Conservation (phyloP, 148 eudicot species). For the Heliosperma pusillum region DNA sequence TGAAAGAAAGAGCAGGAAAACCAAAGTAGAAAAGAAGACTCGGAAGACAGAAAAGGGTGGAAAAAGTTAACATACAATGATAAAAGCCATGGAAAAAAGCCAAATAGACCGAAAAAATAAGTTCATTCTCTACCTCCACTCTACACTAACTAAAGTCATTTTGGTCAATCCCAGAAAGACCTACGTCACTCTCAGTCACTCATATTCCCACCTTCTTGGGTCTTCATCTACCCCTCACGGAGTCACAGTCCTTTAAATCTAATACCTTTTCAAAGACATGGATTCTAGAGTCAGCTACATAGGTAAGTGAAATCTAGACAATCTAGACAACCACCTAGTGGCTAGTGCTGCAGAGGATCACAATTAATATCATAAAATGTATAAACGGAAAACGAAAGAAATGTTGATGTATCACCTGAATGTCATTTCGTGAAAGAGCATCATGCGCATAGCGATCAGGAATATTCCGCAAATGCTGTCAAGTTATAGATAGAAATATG, state of each 20-base stretch:
- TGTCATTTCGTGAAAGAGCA: conserved; percentile 62
- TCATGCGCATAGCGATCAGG: conserved; percentile 72
- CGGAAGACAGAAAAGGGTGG: background rate
- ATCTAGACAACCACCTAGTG: background rate
- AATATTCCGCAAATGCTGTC: conserved; percentile 60
- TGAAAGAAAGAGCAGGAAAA: background rate
- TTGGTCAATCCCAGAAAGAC: conserved; percentile 1
- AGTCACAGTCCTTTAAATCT: background rate
- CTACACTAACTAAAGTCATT: conserved; percentile 1
- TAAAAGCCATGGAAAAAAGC: background rate
- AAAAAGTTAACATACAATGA: background rate
- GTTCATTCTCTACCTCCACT: background rate
- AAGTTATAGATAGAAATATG: conserved; percentile 5
- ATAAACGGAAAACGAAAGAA: background rate
- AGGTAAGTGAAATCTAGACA: background rate
- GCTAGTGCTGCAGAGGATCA: background rate
- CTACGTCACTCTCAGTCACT: background rate
- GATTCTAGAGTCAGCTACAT: background rate
- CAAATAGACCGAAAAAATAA: background rate
- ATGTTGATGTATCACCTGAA: conserved; percentile 52
- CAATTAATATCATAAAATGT: conserved; percentile 1
- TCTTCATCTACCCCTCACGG: background rate
- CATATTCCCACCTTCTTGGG: background rate
- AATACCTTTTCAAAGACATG: background rate
- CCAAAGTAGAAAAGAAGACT: background rate